Evolutionary conservation across 2,329 filamentous ascomycete genomes (phyloP).

Genomic region (Orbilia brochopaga): DNA sequence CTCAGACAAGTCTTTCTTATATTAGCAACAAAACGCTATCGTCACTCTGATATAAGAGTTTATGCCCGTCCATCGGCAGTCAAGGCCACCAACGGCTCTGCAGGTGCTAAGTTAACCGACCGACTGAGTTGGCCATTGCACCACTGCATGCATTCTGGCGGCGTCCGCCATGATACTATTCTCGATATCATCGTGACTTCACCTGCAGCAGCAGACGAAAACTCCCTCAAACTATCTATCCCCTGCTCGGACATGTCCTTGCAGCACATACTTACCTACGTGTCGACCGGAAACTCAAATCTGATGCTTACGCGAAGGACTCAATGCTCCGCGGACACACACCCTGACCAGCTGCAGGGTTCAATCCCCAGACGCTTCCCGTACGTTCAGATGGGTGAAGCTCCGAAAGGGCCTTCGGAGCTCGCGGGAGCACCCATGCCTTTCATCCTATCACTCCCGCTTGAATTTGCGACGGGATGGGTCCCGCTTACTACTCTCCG

Average conservation of each 20-base stretch:
- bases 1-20: slow-evolving; percentile 1
- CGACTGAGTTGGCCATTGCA: neutral
- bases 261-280: no score
- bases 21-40: slow-evolving; percentile 19
- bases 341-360: no score
- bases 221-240: no score
- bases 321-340: no score
- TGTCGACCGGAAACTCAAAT: neutral
- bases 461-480: neutral
- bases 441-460: neutral
- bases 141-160: neutral
- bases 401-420: no score
- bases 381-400: no score
- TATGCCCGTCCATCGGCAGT: slow-evolving; percentile 6
- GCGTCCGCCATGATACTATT: neutral
- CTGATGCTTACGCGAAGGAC: neutral
- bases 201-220: slow-evolving; percentile 20
- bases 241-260: no score
- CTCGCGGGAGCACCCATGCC: no score
- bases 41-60: slow-evolving; percentile 48
- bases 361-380: no score
- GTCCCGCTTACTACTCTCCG: slow-evolving; percentile 5
- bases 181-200: slow-evolving; percentile 49
- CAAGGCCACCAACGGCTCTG: neutral
- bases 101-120: neutral